Base-by-base conservation (phyloP, 768 basidiomycete genomes). In the Trametes cinnabarina region DNA sequence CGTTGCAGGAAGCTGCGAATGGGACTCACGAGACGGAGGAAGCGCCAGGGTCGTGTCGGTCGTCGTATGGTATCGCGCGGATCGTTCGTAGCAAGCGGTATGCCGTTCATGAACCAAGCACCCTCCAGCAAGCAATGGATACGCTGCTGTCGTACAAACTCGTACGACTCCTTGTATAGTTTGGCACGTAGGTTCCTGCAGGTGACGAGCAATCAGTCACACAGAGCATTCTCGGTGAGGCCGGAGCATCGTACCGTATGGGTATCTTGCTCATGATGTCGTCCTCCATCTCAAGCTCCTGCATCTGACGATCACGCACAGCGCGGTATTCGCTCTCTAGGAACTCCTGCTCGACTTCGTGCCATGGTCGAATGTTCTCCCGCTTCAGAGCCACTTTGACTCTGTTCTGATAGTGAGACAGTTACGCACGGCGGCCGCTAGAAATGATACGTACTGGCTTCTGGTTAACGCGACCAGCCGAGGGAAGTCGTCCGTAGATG, bases 91-190 rank as follows among this genome's bases (percentile, higher is more conserved):
- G 73, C 63, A 20, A 72, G 37, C 0, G 86, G 84, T 37, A 88
- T 73, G 1, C 86, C 92, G 65, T 88, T 93, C 61, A 91, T 82
- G 71, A 97, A 95, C 94, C 94, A 97, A 20, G 92, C 89, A 30
- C 94, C 94, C 68, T 93, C 88, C 44, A 92, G 74, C 37, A 97
- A 72, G 67, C 93, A 95, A 62, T 91, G 87, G 66, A 94, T 87
- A 51, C 94, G 81, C 71, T 97, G 94, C 68, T 90, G 87, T 40
- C 87, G 80, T 20, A 97, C 90, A 66, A 94, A 95, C 67, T 93
- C 91, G 63, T 84, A 92, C 14, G 91, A 93, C 69, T 97, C 94
- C 66, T 86, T 92, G 77, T 90, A 90, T 20, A 97, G 77, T 63
- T 92, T 91, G 41, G 85, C 85, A 19, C 92, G 85, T 42, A 97